Evolutionary conservation across 176 grass and related monocot genomes (phyloP).

Genomic region (Poa annua): DNA sequence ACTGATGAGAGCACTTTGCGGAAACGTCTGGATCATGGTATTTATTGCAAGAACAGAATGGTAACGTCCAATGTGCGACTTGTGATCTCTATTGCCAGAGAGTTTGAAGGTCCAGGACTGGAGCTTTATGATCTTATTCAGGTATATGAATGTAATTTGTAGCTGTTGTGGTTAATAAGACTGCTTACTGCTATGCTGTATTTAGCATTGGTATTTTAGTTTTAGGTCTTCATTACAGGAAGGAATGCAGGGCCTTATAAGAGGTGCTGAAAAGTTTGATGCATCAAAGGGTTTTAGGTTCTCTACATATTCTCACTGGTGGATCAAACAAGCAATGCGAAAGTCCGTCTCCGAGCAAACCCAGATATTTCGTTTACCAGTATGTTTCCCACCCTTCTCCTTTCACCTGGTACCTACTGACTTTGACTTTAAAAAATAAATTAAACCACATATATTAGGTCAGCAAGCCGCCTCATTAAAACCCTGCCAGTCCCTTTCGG

Average conservation of each 20-base stretch:
- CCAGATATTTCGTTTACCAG: slow-evolving; percentile 79
- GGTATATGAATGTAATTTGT: slow-evolving; percentile 43
- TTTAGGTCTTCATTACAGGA: slow-evolving; percentile 69
- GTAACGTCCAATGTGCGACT: slow-evolving; percentile 84
- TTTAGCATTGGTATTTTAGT: slow-evolving; percentile 51
- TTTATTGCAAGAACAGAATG: slow-evolving; percentile 82
- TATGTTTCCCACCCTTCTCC: slow-evolving; percentile 35
- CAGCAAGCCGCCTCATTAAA: no score
- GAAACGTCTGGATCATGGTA: slow-evolving; percentile 65
- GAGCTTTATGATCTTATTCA: slow-evolving; percentile 84
- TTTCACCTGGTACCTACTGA: slow-evolving; percentile 8
- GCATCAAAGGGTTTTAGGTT: slow-evolving; percentile 91
- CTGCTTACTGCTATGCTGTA: slow-evolving; percentile 31
- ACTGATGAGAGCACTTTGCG: slow-evolving; percentile 60
- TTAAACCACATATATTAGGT: no score
- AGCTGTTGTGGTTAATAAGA: slow-evolving; percentile 4
- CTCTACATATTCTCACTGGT: slow-evolving; percentile 97
- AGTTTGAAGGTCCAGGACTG: slow-evolving; percentile 58
- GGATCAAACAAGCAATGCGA: slow-evolving; percentile 93
- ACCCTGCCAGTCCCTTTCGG: no score
- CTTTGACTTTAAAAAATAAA: no score
- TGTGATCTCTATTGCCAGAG: slow-evolving; percentile 89
- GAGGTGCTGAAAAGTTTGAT: slow-evolving; percentile 87
- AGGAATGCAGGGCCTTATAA: slow-evolving; percentile 81
- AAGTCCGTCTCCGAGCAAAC: slow-evolving; percentile 74